Evolutionary conservation across 2,329 filamentous ascomycete genomes (phyloP), one percentile per base, ranked within the genome.

Genomic region (Cladorrhinum sp.): DNA sequence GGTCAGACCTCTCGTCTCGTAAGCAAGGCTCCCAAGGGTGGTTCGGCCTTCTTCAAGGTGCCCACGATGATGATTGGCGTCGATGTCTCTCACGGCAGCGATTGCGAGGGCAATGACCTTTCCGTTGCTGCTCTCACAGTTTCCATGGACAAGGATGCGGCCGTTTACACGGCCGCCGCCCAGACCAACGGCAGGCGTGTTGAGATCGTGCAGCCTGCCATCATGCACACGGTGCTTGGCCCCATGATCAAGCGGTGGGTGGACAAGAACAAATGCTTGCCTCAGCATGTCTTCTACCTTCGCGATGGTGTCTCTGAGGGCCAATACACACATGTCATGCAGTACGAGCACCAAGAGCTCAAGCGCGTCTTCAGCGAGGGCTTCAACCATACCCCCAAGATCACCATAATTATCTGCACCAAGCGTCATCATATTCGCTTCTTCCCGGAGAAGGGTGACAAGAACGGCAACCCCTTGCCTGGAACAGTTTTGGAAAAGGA

Each of bases 391-490:
- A 65, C 66, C 1, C 78, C 90, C 2, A 90, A 90, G 71, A 87
- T 97, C 69, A 92, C 92, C 0, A 92, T 96, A 10, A 85, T 96
- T 45, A 84, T 98, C 50, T 93, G 91, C 1, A 93, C 91, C 1
- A 99, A 99, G 81, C 89, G 95, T 2, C 95, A 99, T 67, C 93
- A 97, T 69, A 87, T 96, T 57, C 90, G 95, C 16, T 92, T 96
- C 73, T 98, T 98, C 78, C 93, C 95, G 0, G 81, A 85, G 52
- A 74, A 78, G 0, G 75, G 71, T 0, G 95, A 99, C 70, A 81
- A 81, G 53, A 96, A 96, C 65, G 83, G 81, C 36, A 99, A 98
- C 70, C 84, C 92, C 0, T 74, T 93, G 0, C 93, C 93, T 0
- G 96, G 95, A 2, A 96, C 91, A 0, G 72, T 99, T 0, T 87